Percentiles rank a stretch among this genome's conserved stretches.
Evolutionary conservation across 352 stramenopile species (phyloP).

Genomic region (Phytophthora fragariaefolia): DNA sequence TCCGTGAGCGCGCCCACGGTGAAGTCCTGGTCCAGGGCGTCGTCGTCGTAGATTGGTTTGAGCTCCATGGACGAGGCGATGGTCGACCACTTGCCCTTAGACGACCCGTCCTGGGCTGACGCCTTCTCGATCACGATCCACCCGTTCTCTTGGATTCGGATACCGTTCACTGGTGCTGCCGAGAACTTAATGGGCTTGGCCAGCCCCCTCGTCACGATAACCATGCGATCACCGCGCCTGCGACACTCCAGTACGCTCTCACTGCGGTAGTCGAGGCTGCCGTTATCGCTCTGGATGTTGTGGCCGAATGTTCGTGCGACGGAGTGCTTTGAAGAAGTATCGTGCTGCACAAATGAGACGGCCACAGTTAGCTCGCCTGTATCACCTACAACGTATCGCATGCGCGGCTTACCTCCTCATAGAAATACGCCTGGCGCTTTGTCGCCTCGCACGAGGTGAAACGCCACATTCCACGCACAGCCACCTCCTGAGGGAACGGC

Average conservation of each 20-base stretch:
- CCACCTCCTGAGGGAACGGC: slow-evolving; percentile 38
- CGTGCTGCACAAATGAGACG: slow-evolving; percentile 21
- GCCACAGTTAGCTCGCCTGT: not conserved
- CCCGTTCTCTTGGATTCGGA: slow-evolving; percentile 52
- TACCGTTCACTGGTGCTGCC: slow-evolving; percentile 42
- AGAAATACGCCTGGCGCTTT: slow-evolving; percentile 36
- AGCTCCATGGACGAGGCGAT: slow-evolving; percentile 39
- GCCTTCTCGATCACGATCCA: slow-evolving; percentile 50
- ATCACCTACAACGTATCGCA: not conserved
- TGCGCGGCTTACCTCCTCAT: slow-evolving; percentile 36
- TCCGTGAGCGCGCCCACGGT: slow-evolving; percentile 39
- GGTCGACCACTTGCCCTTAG: slow-evolving; percentile 26
- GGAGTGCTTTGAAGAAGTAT: slow-evolving; percentile 26
- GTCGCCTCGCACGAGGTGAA: slow-evolving; percentile 42
- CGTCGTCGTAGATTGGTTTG: slow-evolving; percentile 38
- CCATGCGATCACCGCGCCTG: slow-evolving; percentile 43
- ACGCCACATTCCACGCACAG: slow-evolving; percentile 45
- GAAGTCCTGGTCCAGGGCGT: slow-evolving; percentile 34
- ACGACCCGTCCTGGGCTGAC: slow-evolving; percentile 10
- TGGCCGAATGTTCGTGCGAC: slow-evolving; percentile 38
- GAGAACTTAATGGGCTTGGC: slow-evolving; percentile 55
- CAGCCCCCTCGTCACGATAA: slow-evolving; percentile 51
- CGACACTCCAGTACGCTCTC: slow-evolving; percentile 47
- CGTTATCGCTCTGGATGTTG: slow-evolving; percentile 43
- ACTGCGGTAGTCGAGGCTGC: slow-evolving; percentile 43